phyloP scores from a whole-genome alignment of 331 rosid species.

The Spiraea crenata region DNA sequence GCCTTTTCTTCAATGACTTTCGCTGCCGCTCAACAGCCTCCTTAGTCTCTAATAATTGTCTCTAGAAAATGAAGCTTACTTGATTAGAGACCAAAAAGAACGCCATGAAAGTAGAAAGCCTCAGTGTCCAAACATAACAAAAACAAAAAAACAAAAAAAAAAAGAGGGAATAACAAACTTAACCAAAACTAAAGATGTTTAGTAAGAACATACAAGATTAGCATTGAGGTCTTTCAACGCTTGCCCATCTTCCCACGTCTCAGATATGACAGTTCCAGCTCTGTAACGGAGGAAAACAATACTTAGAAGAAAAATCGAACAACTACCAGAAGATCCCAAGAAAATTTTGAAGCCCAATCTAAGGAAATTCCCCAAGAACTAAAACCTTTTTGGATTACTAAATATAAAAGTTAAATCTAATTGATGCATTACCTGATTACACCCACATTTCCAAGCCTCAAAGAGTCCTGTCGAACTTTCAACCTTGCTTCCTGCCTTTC shows the following conservation, averaged over 20 bases:
- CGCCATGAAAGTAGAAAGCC: not conserved
- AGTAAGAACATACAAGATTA: conserved; percentile 77
- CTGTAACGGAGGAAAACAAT: conserved; percentile 44
- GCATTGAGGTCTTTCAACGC: conserved; percentile 83
- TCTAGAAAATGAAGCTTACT: conserved; percentile 37
- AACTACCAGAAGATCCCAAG: not conserved
- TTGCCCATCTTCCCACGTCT: conserved; percentile 99
- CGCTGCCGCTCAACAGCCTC: conserved; percentile 95
- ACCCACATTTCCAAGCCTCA: conserved; percentile 98
- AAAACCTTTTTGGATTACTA: not conserved
- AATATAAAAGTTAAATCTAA: conserved; percentile 4
- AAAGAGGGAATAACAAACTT: not conserved
- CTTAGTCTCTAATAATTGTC: conserved; percentile 79
- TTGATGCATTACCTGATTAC: conserved; percentile 64
- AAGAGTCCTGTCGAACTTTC: conserved; percentile 94
- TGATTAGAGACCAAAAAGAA: not conserved
- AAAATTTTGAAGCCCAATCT: not conserved
- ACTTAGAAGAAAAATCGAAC: conserved; percentile 12
- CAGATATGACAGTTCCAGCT: conserved; percentile 97
- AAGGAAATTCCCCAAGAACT: not conserved
- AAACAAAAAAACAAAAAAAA: too few relatives aligned
- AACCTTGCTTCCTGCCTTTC: conserved; percentile 98
- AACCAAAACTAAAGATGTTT: conserved; percentile 4
- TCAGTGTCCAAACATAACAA: not conserved
- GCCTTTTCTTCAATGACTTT: conserved; percentile 82